Conservation (phyloP, 2,329 filamentous ascomycete species). For the Calonectria ilicicola region DNA sequence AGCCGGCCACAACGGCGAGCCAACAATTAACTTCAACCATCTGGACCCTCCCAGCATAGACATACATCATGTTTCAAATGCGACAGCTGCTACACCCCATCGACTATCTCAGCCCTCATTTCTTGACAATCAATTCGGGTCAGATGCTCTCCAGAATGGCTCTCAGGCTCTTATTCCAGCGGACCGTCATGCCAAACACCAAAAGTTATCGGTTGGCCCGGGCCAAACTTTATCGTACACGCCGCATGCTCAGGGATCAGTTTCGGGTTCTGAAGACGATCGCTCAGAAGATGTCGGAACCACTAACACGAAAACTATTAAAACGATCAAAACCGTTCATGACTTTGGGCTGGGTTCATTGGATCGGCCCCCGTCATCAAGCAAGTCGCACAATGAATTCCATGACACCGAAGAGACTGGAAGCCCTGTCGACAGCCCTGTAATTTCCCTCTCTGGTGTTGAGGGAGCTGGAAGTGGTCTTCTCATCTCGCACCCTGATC, state of each 20-base stretch:
- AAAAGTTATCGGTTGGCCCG: background rate
- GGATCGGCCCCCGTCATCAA: background rate
- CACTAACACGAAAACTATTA: background rate
- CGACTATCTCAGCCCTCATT: background rate
- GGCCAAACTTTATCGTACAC: background rate
- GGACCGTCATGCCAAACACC: background rate
- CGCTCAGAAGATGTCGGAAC: background rate
- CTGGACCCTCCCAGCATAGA: background rate
- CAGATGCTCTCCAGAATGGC: background rate
- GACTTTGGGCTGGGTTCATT: background rate
- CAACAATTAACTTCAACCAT: background rate
- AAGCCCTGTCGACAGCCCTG: background rate
- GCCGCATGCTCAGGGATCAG: background rate
- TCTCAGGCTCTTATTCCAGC: background rate
- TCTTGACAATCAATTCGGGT: background rate
- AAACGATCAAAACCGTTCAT: background rate
- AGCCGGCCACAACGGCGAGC: background rate
- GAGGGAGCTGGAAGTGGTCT: background rate
- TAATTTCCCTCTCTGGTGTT: background rate
- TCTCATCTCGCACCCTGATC: background rate
- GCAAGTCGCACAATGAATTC: background rate
- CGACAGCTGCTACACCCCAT: background rate
- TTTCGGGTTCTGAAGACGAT: background rate
- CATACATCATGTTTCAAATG: background rate
- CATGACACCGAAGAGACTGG: background rate